These are phyloP conservation scores for Amborella trichopoda DNA, from an alignment of 164 flowering plant genomes.

Conservation along the genomic window DNA sequence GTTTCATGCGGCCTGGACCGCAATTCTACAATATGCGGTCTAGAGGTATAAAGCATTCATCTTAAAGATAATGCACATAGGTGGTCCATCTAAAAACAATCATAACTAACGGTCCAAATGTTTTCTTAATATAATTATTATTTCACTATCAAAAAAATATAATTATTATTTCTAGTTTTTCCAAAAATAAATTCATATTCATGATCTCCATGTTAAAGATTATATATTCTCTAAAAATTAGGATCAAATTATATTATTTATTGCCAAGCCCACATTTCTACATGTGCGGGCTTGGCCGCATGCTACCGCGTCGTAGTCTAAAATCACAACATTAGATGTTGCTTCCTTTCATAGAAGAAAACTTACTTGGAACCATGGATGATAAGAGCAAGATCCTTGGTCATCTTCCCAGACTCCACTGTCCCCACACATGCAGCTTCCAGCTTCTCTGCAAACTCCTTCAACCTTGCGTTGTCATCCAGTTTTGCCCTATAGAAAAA, in stretches of 20 bases:
- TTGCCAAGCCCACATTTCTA: neutral
- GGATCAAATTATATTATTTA: neutral
- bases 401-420: conserved; percentile 96
- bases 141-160: too few relatives aligned
- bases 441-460: conserved; percentile 68
- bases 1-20: too few relatives aligned
- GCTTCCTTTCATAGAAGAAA: conserved; percentile 2
- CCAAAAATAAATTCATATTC: neutral
- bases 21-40: too few relatives aligned
- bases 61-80: too few relatives aligned
- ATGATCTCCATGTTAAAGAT: neutral
- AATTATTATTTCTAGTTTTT: too few relatives aligned
- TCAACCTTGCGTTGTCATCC: conserved; percentile 49
- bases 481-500: conserved; percentile 58
- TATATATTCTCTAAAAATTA: neutral
- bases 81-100: too few relatives aligned
- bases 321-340: neutral
- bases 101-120: too few relatives aligned
- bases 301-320: neutral
- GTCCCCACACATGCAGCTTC: conserved; percentile 73
- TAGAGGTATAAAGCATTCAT: too few relatives aligned
- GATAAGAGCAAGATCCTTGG: conserved; percentile 88
- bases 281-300: neutral
- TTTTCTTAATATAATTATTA: too few relatives aligned
- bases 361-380: conserved; percentile 72